Base-by-base conservation (phyloP, 169 alveolate species). In the Cryptosporidium bovis region DNA sequence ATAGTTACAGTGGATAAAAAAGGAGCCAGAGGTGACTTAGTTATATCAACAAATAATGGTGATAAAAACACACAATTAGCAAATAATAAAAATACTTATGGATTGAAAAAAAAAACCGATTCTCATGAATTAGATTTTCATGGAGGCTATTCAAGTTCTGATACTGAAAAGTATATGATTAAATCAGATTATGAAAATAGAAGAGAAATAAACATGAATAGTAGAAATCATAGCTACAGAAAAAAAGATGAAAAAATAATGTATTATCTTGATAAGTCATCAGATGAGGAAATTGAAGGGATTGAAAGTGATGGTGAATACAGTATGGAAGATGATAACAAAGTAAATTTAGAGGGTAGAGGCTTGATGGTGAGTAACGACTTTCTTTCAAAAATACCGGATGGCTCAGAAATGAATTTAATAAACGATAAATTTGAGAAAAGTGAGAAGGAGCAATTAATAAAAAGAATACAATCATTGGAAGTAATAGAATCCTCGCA, bases 401-500 rank as follows among this genome's bases (percentile, higher is more conserved):
- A 29, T 18, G 64, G 20, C 18, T 20, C 46, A 5, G 24, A 56
- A 44, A 2, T 33, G 33, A 51, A 50, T 4, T 27, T 71, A 40
- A 24, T 4, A 13, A 77, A 44, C 64, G 6, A 20, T 20, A 12
- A 58, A 50, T 77, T 56, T 24, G 69, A 77, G 3, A 36, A 60
- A 27, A 60, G 64, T 44, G 87, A 77, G 24, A 56, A 71, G 16
- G 87, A 77, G 12, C 1, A 58, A 6, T 77, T 77, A 46, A 36
- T 77, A 51, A 77, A 62, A 13, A 56, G 71, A 46, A 77, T 77
- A 13, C 87, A 62, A 51, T 77, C 87, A 10, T 48, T 77, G 31
- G 87, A 77, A 33, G 87, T 77, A n/a, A 60, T 77, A 48, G 87
- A 77, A n/a, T 77, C 87, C 16, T 77, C 87, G 18, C 87, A 77